These are phyloP conservation scores for Soucietia sequanensis DNA, from an alignment of 805 yeast species.

Conservation along the genomic window DNA sequence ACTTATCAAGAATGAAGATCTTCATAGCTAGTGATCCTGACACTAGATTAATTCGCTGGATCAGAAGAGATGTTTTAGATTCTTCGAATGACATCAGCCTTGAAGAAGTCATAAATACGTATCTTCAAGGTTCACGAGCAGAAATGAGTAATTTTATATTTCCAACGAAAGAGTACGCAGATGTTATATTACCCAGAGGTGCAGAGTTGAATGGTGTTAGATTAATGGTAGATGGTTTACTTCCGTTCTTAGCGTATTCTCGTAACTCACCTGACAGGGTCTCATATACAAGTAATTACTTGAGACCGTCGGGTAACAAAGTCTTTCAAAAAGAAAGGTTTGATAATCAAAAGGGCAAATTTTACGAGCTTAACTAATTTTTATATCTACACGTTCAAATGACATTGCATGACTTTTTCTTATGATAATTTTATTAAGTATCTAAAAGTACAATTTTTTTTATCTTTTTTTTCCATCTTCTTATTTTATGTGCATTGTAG, in stretches of 20 bases:
- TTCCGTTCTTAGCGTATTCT: constrained; percentile 28
- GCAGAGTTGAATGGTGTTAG: constrained; percentile 56
- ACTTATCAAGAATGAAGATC: constrained; percentile 60
- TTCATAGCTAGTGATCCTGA: constrained; percentile 86
- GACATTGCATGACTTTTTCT: constrained; percentile 1
- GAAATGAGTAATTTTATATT: constrained; percentile 67
- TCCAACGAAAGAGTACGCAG: constrained; percentile 72
- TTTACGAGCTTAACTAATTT: constrained; percentile 40
- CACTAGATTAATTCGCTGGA: constrained; percentile 78
- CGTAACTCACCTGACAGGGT: constrained; percentile 12
- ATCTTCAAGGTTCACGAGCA: constrained; percentile 55
- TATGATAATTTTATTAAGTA: constrained; percentile 1
- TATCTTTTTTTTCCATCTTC: too few species aligned
- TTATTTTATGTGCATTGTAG: constrained; percentile 1
- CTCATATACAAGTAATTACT: constrained; percentile 15
- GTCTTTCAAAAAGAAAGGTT: constrained; percentile 30
- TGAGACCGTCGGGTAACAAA: constrained; percentile 26
- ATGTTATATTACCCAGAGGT: constrained; percentile 71
- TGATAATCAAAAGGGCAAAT: constrained; percentile 41
- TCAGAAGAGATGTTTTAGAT: constrained; percentile 41
- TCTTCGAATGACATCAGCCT: constrained; percentile 14
- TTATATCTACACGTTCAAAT: too few species aligned
- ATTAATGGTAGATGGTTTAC: constrained; percentile 64
- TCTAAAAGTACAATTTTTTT: background rate
- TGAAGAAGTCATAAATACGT: constrained; percentile 42